phyloP scores from a whole-genome alignment of 495 filamentous ascomycete genomes.

The Penicillium steckii region DNA sequence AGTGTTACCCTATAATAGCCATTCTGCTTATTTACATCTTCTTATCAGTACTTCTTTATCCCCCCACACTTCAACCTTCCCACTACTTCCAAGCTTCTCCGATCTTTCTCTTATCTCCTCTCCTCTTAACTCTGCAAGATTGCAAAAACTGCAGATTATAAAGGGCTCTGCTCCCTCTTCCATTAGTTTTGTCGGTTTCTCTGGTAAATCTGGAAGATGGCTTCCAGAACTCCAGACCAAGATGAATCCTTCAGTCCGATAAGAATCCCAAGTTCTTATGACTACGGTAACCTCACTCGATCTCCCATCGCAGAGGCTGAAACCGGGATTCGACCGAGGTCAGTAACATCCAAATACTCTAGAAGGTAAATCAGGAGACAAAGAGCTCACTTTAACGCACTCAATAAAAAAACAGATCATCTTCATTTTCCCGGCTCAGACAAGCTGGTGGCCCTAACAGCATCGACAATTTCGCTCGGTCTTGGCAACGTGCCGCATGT shows the following conservation, averaged over 20 bases:
- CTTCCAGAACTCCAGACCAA: constrained; percentile 6
- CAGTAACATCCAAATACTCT: not conserved
- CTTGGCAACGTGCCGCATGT: constrained; percentile 87
- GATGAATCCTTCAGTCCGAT: constrained; percentile 8
- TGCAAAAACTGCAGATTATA: no score
- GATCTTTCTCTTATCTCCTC: constrained; percentile 3
- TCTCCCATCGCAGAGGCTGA: constrained; percentile 18
- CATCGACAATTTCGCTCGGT: constrained; percentile 89
- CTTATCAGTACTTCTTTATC: constrained; percentile 11
- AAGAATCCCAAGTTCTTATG: constrained; percentile 20
- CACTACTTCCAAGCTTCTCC: not conserved
- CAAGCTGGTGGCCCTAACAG: constrained; percentile 90
- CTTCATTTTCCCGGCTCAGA: constrained; percentile 75
- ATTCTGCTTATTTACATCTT: no score
- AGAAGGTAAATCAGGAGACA: not conserved
- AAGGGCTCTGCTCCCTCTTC: not conserved
- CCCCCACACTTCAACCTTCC: constrained; percentile 9
- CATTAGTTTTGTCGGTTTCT: not conserved
- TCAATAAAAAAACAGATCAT: constrained; percentile 27
- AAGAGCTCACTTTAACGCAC: not conserved
- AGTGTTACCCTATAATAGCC: no score
- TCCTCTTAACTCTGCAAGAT: not conserved
- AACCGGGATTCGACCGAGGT: constrained; percentile 20
- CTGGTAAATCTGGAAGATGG: constrained; percentile 7
- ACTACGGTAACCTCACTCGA: constrained; percentile 13